Percentiles rank a stretch among this genome's conserved stretches.
Conservation (phyloP, 2,329 filamentous ascomycete genomes). For the Cladosporium sp. region DNA sequence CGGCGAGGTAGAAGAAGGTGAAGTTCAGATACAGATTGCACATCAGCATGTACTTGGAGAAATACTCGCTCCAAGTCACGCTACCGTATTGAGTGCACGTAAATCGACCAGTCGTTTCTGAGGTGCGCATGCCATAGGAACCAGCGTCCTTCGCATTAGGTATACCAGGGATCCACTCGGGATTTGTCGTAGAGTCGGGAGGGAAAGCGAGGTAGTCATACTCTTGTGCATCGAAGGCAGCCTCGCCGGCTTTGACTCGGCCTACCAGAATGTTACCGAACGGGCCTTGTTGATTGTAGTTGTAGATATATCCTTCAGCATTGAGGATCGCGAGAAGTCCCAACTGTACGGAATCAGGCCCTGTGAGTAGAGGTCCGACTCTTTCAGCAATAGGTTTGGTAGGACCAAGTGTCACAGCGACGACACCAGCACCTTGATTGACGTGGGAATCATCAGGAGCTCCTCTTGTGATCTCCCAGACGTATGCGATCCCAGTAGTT, state of each 20-base stretch:
- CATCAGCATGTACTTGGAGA: conserved; percentile 1
- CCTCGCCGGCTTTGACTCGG: background rate
- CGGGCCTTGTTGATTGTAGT: background rate
- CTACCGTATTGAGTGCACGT: background rate
- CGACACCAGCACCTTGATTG: background rate
- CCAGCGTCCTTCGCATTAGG: background rate
- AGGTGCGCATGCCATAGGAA: background rate
- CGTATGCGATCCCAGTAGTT: background rate
- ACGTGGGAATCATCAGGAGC: background rate
- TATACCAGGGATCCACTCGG: background rate
- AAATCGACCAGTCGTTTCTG: background rate
- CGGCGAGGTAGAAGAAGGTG: conserved; percentile 2
- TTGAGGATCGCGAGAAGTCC: background rate
- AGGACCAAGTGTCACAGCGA: background rate
- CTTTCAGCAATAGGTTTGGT: background rate
- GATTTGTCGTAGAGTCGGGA: background rate
- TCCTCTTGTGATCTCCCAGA: background rate
- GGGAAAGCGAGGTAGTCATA: background rate
- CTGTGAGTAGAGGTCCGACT: background rate
- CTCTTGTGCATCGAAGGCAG: background rate
- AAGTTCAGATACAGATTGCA: conserved; percentile 3
- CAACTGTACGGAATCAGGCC: background rate
- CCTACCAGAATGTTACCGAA: background rate
- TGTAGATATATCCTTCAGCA: background rate
- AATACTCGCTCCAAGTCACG: background rate